Evolutionary conservation across 2,329 filamentous ascomycete species (phyloP).

Genomic region (Pseudocercospora musae): DNA sequence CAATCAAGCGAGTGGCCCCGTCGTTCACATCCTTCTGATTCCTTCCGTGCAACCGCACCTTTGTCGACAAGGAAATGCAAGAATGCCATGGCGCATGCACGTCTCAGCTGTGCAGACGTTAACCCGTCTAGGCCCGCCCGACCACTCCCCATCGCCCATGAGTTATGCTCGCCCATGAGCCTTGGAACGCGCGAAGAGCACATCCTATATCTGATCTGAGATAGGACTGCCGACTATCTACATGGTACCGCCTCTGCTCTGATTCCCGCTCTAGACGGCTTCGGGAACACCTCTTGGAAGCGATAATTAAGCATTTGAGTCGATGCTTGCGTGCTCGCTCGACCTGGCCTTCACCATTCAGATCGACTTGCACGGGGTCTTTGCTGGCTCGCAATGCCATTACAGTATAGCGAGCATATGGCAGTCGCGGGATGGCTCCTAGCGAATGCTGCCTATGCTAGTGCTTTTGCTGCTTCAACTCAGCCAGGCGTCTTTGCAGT

Average conservation of each 20-base stretch:
- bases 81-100: background rate
- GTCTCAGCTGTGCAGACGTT: background rate
- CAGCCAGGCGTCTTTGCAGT: background rate
- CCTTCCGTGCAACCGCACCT: background rate
- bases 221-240: too few relatives aligned
- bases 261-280: too few relatives aligned
- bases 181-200: too few relatives aligned
- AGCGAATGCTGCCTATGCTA: background rate
- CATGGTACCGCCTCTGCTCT: too few relatives aligned
- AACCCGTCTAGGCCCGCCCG: background rate
- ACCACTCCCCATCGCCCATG: background rate
- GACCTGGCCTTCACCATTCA: background rate
- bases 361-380: background rate
- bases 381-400: background rate
- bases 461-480: background rate
- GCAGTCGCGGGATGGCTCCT: background rate
- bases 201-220: too few relatives aligned
- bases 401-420: background rate
- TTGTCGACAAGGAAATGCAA: too few relatives aligned
- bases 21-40: background rate
- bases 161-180: too few relatives aligned
- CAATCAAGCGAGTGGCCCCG: background rate
- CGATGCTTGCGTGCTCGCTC: background rate
- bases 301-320: background rate
- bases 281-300: background rate